phyloP scores from a whole-genome alignment of 179 eudicot species.

The Camellia oleifera region DNA sequence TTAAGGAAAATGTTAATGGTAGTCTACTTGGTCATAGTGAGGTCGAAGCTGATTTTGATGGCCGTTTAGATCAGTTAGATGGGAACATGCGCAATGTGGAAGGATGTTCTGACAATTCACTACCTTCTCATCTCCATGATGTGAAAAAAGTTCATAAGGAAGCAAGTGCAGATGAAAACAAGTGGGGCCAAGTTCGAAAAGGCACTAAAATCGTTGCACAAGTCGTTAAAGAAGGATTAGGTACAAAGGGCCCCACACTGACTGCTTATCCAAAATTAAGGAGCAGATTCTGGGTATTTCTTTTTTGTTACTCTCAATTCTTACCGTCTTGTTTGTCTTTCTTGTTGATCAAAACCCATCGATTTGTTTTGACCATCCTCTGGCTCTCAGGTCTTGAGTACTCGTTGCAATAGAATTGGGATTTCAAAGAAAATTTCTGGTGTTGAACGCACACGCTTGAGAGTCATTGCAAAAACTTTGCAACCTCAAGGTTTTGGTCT shows the following conservation, averaged over 20 bases:
- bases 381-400: constrained; percentile 51
- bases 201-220: constrained; percentile 94
- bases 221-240: constrained; percentile 94
- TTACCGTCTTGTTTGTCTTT: background rate
- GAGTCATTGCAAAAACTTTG: constrained; percentile 76
- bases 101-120: constrained; percentile 14
- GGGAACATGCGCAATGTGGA: constrained; percentile 29
- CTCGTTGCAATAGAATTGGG: constrained; percentile 63
- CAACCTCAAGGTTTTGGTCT: constrained; percentile 90
- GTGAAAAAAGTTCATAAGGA: constrained; percentile 17
- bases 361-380: constrained; percentile 15
- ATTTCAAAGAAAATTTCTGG: constrained; percentile 81
- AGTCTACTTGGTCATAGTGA: constrained; percentile 28
- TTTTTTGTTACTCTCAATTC: constrained; percentile 14
- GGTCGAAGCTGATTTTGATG: constrained; percentile 26
- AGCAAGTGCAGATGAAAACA: constrained; percentile 29
- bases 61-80: constrained; percentile 25
- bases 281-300: constrained; percentile 94
- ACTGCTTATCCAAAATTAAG: constrained; percentile 86
- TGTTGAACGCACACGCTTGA: constrained; percentile 80
- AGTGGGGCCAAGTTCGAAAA: constrained; percentile 69
- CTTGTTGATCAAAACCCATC: background rate
- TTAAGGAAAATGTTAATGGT: constrained; percentile 40
- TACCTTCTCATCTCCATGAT: constrained; percentile 21
- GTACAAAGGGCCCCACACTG: constrained; percentile 78